Evolutionary conservation across 2,329 filamentous ascomycete genomes (phyloP).

Genomic region (Apiospora kogelbergensis): DNA sequence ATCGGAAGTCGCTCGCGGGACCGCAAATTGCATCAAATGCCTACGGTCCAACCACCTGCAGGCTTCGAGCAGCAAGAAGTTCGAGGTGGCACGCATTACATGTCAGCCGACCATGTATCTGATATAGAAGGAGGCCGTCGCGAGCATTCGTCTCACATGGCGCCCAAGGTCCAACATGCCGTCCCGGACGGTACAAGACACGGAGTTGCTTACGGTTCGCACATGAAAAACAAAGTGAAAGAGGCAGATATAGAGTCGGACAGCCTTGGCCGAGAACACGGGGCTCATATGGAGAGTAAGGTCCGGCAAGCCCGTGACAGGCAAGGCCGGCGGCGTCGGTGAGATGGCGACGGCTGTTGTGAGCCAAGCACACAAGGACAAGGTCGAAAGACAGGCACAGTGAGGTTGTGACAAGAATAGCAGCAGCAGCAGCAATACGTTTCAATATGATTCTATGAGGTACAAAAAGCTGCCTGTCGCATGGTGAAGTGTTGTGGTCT

Average conservation of each 20-base stretch:
- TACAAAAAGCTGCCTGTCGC: background rate
- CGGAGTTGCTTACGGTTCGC: background rate
- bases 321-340: background rate
- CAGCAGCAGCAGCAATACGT: background rate
- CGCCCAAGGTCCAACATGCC: background rate
- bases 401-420: background rate
- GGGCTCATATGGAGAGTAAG: background rate
- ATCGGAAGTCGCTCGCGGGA: background rate
- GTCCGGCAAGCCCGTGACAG: background rate
- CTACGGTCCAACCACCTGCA: constrained; percentile 21
- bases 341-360: background rate
- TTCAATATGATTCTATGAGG: background rate
- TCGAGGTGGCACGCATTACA: background rate
- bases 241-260: background rate
- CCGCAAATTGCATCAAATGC: constrained; percentile 8
- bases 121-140: background rate
- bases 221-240: background rate
- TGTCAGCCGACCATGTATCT: background rate
- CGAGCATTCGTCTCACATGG: background rate
- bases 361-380: too few relatives aligned
- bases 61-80: constrained; percentile 16
- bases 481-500: background rate
- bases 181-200: background rate
- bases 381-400: background rate
- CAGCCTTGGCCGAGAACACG: background rate